Percentiles rank a stretch among this genome's conserved stretches.
phyloP scores from a whole-genome alignment of 1,139 yeast genomes.

The Pichia sp. region DNA sequence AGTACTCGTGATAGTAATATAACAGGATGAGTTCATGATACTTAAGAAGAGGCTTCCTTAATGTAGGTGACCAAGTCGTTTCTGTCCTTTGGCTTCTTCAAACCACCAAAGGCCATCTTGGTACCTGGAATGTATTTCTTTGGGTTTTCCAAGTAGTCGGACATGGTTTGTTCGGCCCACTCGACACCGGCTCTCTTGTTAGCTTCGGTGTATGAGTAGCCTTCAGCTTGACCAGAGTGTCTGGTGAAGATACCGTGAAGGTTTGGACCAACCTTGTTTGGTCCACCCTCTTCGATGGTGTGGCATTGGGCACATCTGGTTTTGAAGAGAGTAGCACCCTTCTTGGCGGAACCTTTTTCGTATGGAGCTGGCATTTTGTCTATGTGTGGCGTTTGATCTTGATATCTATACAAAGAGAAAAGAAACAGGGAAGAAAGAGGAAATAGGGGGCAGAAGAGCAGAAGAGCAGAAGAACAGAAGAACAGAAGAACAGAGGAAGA shows the following conservation, averaged over 20 bases:
- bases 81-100: conserved; percentile 98
- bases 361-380: conserved; percentile 55
- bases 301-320: conserved; percentile 99
- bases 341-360: conserved; percentile 77
- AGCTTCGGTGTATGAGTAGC: conserved; percentile 96
- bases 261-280: conserved; percentile 99
- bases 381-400: neutral
- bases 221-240: conserved; percentile 85
- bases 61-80: conserved; percentile 92
- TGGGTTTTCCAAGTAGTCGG: conserved; percentile 97
- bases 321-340: conserved; percentile 97
- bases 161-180: conserved; percentile 87
- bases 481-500: neutral
- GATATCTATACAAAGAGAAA: neutral
- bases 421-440: neutral
- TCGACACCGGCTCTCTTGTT: conserved; percentile 91
- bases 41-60: conserved; percentile 58
- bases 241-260: conserved; percentile 93
- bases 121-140: conserved; percentile 99
- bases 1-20: conserved; percentile 3
- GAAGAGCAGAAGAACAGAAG: neutral
- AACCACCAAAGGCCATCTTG: conserved; percentile 99
- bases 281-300: conserved; percentile 93
- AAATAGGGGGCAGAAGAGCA: neutral
- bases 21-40: conserved; percentile 33